Base-by-base conservation (phyloP, 225 moss, liverwort and hornwort species). In the Takakia lepidozioides region DNA sequence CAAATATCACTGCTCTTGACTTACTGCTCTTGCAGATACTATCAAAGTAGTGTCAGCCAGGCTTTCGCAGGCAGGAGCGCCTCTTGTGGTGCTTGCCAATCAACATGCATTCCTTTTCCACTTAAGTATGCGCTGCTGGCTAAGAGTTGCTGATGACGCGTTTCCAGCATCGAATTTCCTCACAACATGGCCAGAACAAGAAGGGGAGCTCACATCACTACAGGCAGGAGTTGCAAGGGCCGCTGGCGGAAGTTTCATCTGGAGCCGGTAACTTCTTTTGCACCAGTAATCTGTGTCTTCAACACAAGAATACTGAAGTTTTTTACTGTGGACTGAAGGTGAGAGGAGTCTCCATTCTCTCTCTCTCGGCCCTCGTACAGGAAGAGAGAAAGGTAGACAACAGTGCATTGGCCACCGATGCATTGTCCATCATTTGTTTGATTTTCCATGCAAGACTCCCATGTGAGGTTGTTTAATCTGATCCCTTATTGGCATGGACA, bases 41-140 rank as follows among this genome's bases (percentile, higher is more conserved):
- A 62, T 87, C 69, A 90, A 71, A 73, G 66, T 98, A 43, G 75
- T 87, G 25, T 87, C 95, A 19, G 95, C 95, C 11, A 85, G 85
- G 51, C 72, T 98, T 7, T 87, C 90, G 21, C 67, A 69, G 46
- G 75, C 87, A 17, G 90, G 95, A 58, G 80, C 82, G 50, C 95
- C 95, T 14, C 69, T 98, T 55, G 75, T 98, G 19, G 87, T 91
- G 29, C 70, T 98, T 32, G 78, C 87, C 48, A 98, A 98, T 66
- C 95, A 77, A 47, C 90, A 85, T 60, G 85, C 80, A 35, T 90
- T 90, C 26, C 67, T 98, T 55, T 98, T 87, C 70, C 91, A 98
- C 48, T 46, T 87, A 75, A 82, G 70, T 49, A 61, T 98, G 75
- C 68, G 72, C 62, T 90, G 90, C 51, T 98, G 95, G 95, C 77